phyloP scores from a whole-genome alignment of 2,329 filamentous ascomycete genomes.

The Talaromyces amestolkiae region DNA sequence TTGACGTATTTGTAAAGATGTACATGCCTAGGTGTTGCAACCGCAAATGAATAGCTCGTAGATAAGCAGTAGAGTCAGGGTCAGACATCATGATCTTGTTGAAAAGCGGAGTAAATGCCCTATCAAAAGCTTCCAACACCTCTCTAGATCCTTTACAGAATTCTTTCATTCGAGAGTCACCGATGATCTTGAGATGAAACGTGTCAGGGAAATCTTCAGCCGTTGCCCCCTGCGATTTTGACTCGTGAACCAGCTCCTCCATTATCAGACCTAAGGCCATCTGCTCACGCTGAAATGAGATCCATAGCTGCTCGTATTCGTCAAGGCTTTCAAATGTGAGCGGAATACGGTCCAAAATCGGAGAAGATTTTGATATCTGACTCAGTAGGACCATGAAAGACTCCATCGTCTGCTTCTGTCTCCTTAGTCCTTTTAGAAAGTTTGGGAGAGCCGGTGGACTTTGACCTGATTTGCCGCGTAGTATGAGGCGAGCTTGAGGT shows the following conservation, averaged over 20 bases:
- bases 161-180: not conserved
- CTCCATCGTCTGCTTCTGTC: conserved; percentile 10
- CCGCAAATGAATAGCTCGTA: conserved; percentile 8
- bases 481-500: conserved; percentile 9
- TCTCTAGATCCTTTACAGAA: conserved; percentile 11
- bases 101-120: conserved; percentile 11
- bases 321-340: conserved; percentile 7
- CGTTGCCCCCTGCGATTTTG: not conserved
- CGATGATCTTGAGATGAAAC: conserved; percentile 4
- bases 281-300: conserved; percentile 11
- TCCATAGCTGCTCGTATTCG: conserved; percentile 9
- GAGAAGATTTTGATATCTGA: not conserved
- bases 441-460: conserved; percentile 9
- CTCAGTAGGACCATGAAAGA: conserved; percentile 8
- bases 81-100: conserved; percentile 11
- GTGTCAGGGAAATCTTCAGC: not conserved
- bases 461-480: conserved; percentile 5
- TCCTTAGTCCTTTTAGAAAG: conserved; percentile 2
- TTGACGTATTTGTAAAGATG: conserved; percentile 6
- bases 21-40: conserved; percentile 9
- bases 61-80: conserved; percentile 3
- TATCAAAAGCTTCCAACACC: conserved; percentile 5
- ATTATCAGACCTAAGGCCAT: not conserved
- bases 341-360: not conserved
- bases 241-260: conserved; percentile 5